Evolutionary conservation across 305 asterid species (phyloP).

Genomic region (Fraxinus sp.): DNA sequence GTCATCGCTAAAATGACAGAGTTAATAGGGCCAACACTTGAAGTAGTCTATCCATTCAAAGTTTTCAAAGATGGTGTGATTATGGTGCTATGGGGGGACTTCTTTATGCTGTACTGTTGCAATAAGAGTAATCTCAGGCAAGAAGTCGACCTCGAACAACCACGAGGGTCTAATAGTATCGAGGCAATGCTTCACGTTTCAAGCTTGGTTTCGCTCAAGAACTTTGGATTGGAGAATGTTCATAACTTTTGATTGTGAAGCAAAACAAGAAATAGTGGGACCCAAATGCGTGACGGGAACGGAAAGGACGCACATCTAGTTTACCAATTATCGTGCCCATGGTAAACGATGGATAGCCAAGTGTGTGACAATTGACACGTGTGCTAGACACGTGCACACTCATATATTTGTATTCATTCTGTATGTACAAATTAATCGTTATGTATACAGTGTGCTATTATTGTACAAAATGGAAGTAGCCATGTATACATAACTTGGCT

Average conservation of each 20-base stretch:
- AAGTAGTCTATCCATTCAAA: conserved; percentile 31
- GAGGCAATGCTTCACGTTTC: conserved; percentile 40
- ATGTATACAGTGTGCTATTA: background rate
- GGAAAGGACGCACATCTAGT: background rate
- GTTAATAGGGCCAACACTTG: conserved; percentile 31
- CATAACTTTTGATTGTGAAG: background rate
- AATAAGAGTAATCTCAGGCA: conserved; percentile 20
- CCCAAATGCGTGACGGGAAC: background rate
- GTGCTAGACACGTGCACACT: background rate
- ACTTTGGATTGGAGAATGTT: conserved; percentile 26
- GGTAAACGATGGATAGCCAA: background rate
- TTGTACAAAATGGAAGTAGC: background rate
- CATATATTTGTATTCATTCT: too few species aligned
- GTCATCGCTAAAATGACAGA: conserved; percentile 37
- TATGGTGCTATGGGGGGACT: conserved; percentile 48
- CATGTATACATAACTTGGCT: background rate
- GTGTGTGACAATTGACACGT: background rate
- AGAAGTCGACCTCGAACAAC: conserved; percentile 33
- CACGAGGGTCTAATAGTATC: conserved; percentile 37
- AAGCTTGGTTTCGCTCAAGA: conserved; percentile 24
- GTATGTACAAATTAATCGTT: background rate
- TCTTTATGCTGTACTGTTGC: conserved; percentile 38
- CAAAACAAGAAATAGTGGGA: background rate
- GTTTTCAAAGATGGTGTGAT: conserved; percentile 47
- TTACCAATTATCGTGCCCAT: background rate